These are phyloP conservation scores for Ceratobasidium sp. DNA, from an alignment of 1,284 basidiomycete genomes.

Conservation along the genomic window DNA sequence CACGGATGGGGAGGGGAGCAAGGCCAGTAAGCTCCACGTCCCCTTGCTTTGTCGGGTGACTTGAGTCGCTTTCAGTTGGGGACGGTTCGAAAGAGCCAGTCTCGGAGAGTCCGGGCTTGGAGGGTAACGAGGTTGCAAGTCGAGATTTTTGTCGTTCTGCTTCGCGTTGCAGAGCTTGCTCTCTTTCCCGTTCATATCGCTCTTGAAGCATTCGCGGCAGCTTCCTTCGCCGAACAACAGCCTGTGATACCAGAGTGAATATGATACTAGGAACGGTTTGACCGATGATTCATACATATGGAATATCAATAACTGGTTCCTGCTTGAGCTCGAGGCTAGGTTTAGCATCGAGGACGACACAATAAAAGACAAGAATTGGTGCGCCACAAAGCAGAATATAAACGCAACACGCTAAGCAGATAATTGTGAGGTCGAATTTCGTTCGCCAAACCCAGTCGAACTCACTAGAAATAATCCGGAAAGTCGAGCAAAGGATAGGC, in stretches of 20 bases:
- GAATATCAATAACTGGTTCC: neutral
- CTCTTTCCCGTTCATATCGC: neutral
- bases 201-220: neutral
- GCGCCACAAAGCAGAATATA: neutral
- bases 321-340: neutral
- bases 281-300: neutral
- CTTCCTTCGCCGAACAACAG: neutral
- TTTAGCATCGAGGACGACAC: neutral
- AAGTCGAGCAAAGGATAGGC: no score
- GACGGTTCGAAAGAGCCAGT: no score
- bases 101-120: neutral
- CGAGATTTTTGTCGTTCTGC: neutral
- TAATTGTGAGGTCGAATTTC: neutral
- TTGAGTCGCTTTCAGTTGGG: neutral
- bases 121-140: neutral
- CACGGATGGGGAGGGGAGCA: neutral
- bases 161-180: neutral
- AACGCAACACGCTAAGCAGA: neutral
- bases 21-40: neutral
- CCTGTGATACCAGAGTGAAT: neutral
- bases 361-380: neutral
- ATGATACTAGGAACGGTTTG: neutral
- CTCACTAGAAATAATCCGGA: no score
- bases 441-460: neutral
- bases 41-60: neutral